These are phyloP conservation scores for Phytophthora crassamura DNA, from an alignment of 352 stramenopile species.

Conservation along the genomic window DNA sequence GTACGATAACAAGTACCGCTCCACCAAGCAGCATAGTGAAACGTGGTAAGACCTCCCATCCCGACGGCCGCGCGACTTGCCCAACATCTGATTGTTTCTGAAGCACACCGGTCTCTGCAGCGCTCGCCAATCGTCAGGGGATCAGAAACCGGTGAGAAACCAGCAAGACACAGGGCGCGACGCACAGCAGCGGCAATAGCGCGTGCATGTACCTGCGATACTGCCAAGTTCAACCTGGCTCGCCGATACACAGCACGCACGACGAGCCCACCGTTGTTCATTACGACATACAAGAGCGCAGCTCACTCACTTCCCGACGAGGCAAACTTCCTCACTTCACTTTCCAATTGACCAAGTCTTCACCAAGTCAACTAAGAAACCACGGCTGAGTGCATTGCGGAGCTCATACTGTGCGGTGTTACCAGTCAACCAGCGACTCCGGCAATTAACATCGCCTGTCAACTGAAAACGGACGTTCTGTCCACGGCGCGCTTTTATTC, in stretches of 20 bases:
- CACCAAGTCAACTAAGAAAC: too few relatives aligned
- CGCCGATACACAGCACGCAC: slow-evolving; percentile 17
- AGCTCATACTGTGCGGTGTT: too few relatives aligned
- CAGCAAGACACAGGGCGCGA: slow-evolving; percentile 10
- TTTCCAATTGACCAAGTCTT: slow-evolving; percentile 32
- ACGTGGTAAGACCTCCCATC: too few relatives aligned
- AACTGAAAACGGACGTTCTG: slow-evolving; percentile 4
- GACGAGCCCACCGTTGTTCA: slow-evolving; percentile 8
- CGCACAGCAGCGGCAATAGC: slow-evolving; percentile 3
- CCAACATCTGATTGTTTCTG: slow-evolving; percentile 25
- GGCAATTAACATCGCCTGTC: slow-evolving; percentile 7
- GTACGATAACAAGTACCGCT: too few relatives aligned
- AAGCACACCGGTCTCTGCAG: slow-evolving; percentile 15
- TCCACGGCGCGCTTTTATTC: slow-evolving; percentile 17
- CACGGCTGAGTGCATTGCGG: too few relatives aligned
- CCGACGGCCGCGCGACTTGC: slow-evolving; percentile 2
- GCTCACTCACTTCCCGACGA: not conserved
- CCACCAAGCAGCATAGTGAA: too few relatives aligned
- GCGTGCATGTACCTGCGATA: slow-evolving; percentile 11
- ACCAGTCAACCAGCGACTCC: too few relatives aligned
- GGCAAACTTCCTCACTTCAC: too few relatives aligned
- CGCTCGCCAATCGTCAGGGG: too few relatives aligned
- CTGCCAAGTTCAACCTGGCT: slow-evolving; percentile 28
- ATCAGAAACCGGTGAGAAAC: slow-evolving; percentile 13
- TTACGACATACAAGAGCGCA: too few relatives aligned